phyloP scores from a whole-genome alignment of 352 stramenopile genomes.

The Hyphochytrium catenoides region DNA sequence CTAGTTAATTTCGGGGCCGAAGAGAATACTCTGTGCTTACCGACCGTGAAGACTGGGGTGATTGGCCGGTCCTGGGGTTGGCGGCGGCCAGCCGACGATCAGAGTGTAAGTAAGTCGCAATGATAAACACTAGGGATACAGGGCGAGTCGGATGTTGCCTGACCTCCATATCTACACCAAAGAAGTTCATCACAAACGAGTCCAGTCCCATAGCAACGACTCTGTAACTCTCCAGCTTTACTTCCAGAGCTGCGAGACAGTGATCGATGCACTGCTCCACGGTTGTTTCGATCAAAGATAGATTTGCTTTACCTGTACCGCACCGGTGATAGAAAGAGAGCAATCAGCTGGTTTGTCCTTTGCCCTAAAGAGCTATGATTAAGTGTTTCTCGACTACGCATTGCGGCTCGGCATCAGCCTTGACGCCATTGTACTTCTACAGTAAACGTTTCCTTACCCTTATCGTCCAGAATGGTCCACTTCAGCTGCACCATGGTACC shows the following conservation, averaged over 20 bases:
- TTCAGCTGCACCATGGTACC: slow-evolving; percentile 36
- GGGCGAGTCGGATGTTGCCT: neutral
- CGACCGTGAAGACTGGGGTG: slow-evolving; percentile 47
- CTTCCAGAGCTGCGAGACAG: slow-evolving; percentile 11
- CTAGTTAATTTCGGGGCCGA: no score
- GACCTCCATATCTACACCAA: slow-evolving; percentile 34
- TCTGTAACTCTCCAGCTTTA: slow-evolving; percentile 13
- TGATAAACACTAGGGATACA: neutral
- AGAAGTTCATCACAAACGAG: slow-evolving; percentile 78
- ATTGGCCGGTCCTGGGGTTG: slow-evolving; percentile 31
- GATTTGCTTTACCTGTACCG: no score
- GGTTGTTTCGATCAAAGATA: slow-evolving; percentile 14
- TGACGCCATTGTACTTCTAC: neutral
- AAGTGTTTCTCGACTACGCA: no score
- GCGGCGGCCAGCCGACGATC: neutral
- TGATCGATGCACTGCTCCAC: slow-evolving; percentile 8
- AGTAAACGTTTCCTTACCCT: slow-evolving; percentile 16
- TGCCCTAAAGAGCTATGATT: no score
- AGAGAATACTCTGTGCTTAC: neutral
- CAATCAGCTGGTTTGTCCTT: no score
- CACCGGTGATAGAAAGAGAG: no score
- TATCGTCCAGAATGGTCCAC: slow-evolving; percentile 16
- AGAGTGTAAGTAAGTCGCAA: neutral
- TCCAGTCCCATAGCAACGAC: slow-evolving; percentile 66
- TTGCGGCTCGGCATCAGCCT: neutral